Percentiles rank a stretch among this genome's conserved stretches.
Conservation (phyloP, 2,329 filamentous ascomycete species). For the Beauveria asiatica region DNA sequence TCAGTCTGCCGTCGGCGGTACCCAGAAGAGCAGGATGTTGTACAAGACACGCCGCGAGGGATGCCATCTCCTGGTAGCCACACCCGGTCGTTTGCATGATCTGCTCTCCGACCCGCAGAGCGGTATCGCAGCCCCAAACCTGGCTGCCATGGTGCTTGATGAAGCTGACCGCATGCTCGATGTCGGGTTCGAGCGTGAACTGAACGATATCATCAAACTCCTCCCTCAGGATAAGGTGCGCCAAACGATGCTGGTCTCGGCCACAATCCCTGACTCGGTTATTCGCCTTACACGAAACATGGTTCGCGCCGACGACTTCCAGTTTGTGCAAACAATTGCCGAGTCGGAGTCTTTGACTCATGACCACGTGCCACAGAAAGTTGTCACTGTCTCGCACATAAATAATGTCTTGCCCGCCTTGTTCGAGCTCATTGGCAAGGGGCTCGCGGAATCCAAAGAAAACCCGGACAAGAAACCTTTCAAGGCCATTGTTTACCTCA, state of each 20-base stretch:
- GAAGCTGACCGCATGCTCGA: slow-evolving; percentile 98
- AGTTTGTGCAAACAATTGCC: slow-evolving; percentile 83
- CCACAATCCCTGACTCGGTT: slow-evolving; percentile 80
- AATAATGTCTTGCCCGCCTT: slow-evolving; percentile 71
- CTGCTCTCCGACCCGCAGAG: slow-evolving; percentile 58
- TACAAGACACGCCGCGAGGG: slow-evolving; percentile 60
- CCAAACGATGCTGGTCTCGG: slow-evolving; percentile 92
- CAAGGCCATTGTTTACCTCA: slow-evolving; percentile 94
- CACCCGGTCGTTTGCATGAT: slow-evolving; percentile 80
- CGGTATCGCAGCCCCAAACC: slow-evolving; percentile 63
- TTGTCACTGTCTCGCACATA: slow-evolving; percentile 58
- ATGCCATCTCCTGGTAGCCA: slow-evolving; percentile 84
- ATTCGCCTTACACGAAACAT: slow-evolving; percentile 68
- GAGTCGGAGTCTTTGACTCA: slow-evolving; percentile 80
- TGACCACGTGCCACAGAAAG: slow-evolving; percentile 70
- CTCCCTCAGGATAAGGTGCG: slow-evolving; percentile 64
- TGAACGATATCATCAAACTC: slow-evolving; percentile 49
- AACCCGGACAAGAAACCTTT: slow-evolving; percentile 51
- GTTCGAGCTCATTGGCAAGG: slow-evolving; percentile 63
- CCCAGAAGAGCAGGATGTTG: slow-evolving; percentile 64
- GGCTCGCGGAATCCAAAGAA: slow-evolving; percentile 36
- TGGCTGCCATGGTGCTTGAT: slow-evolving; percentile 89
- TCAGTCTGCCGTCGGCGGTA: slow-evolving; percentile 84
- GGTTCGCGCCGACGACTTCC: slow-evolving; percentile 70
- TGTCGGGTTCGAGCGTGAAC: slow-evolving; percentile 68